Evolutionary conservation across 2,329 filamentous ascomycete genomes (phyloP).

Genomic region (Arthrobotrys entomopaga): DNA sequence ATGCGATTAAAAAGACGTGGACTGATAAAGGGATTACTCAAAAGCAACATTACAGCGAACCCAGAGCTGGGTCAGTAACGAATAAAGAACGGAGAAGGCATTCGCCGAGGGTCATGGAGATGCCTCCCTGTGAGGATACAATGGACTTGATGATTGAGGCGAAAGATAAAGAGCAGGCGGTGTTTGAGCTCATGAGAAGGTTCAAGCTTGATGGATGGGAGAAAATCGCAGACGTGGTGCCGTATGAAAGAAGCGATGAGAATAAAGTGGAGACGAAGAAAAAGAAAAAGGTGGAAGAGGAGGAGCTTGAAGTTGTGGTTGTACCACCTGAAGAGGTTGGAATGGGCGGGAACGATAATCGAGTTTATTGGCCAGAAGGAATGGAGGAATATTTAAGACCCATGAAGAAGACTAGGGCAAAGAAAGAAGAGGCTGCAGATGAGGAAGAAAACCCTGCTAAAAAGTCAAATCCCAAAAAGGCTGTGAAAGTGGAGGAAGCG

Average conservation of each 20-base stretch:
- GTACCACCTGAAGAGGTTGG: conserved; percentile 76
- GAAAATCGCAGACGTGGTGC: conserved; percentile 68
- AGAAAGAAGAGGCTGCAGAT: conserved; percentile 64
- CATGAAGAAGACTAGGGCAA: conserved; percentile 75
- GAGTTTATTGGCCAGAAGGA: conserved; percentile 90
- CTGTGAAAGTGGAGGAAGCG: background rate
- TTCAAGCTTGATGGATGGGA: conserved; percentile 85
- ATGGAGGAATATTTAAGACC: conserved; percentile 92
- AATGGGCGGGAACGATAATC: conserved; percentile 83
- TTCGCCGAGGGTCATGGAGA: conserved; percentile 77
- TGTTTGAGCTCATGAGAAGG: conserved; percentile 90
- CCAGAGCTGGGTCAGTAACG: conserved; percentile 78
- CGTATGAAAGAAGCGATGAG: conserved; percentile 80
- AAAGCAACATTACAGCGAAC: conserved; percentile 98
- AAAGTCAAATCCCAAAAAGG: background rate
- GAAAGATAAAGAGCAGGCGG: conserved; percentile 96
- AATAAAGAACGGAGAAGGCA: conserved; percentile 84
- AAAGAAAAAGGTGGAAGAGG: conserved; percentile 61
- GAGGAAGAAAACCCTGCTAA: conserved; percentile 17
- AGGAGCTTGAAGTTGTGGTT: conserved; percentile 62
- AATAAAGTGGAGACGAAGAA: conserved; percentile 67
- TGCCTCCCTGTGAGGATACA: conserved; percentile 82
- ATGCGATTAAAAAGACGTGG: conserved; percentile 85
- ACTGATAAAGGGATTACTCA: conserved; percentile 82
- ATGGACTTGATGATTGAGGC: conserved; percentile 99